Evolutionary conservation across 257 asterid species (phyloP).

Genomic region (Nicotiana undulata): DNA sequence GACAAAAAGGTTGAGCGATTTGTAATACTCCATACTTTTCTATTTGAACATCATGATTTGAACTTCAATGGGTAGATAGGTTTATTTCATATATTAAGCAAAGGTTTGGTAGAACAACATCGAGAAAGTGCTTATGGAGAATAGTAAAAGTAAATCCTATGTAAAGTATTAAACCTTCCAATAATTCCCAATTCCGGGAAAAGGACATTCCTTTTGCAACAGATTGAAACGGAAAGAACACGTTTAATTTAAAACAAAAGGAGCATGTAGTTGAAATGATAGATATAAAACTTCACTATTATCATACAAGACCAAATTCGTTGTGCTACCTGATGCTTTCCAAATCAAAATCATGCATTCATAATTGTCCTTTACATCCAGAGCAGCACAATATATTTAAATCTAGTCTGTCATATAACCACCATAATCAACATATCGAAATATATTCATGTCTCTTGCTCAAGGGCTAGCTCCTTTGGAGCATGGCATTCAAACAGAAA

Average conservation of each 20-base stretch:
- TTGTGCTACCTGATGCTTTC: not conserved
- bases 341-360: slow-evolving; percentile 4
- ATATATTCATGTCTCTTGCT: not conserved
- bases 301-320: not conserved
- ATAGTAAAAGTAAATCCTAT: not conserved
- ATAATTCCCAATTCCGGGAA: not conserved
- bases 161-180: not conserved
- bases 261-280: not conserved
- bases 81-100: not conserved
- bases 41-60: not conserved
- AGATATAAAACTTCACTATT: not conserved
- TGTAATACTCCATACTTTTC: not conserved
- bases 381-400: not conserved
- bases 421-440: not conserved
- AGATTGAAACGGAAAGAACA: not conserved
- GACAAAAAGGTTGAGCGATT: not conserved
- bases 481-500: not conserved
- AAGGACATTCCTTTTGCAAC: not conserved
- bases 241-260: not conserved
- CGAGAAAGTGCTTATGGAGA: not conserved
- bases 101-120: not conserved
- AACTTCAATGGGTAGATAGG: not conserved
- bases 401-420: not conserved
- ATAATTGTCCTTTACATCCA: not conserved
- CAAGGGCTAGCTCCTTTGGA: not conserved